Conservation (phyloP, 345 rosid genomes). For the Sisymbrium irio region DNA sequence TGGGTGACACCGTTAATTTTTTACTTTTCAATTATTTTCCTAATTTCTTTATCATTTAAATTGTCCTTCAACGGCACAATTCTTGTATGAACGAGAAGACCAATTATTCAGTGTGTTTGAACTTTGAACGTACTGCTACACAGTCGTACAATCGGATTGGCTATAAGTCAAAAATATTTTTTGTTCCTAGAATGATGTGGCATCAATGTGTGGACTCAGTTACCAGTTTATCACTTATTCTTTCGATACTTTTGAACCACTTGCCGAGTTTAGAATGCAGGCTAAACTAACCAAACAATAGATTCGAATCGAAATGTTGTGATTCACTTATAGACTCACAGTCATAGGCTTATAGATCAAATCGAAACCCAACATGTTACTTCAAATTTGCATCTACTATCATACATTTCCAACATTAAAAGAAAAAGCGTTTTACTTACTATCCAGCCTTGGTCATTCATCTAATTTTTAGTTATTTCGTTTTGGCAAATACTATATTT, state of each 20-base stretch:
- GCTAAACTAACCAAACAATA: neutral
- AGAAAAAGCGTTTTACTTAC: neutral
- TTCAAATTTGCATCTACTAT: neutral
- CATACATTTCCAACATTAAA: neutral
- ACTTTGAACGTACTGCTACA: neutral
- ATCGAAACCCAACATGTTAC: neutral
- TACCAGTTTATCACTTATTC: neutral
- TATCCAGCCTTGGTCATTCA: neutral
- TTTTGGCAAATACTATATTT: neutral
- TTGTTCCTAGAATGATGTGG: neutral
- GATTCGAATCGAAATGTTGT: neutral
- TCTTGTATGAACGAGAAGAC: neutral
- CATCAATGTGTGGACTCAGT: neutral
- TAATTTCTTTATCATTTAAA: neutral
- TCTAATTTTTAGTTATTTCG: neutral
- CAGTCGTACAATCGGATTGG: neutral
- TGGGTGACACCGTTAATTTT: slow-evolving; percentile 10
- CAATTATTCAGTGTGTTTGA: neutral
- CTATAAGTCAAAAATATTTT: neutral
- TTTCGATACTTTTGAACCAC: neutral
- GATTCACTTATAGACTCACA: neutral
- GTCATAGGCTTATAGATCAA: neutral
- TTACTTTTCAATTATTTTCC: neutral
- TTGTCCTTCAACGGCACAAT: slow-evolving; percentile 23
- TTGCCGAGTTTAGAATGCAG: neutral